A percentile compares a stretch with the other conserved stretches of the same genome.
Evolutionary conservation across 2,329 filamentous ascomycete genomes (phyloP).

Genomic region (Exophiala dermatitidis): DNA sequence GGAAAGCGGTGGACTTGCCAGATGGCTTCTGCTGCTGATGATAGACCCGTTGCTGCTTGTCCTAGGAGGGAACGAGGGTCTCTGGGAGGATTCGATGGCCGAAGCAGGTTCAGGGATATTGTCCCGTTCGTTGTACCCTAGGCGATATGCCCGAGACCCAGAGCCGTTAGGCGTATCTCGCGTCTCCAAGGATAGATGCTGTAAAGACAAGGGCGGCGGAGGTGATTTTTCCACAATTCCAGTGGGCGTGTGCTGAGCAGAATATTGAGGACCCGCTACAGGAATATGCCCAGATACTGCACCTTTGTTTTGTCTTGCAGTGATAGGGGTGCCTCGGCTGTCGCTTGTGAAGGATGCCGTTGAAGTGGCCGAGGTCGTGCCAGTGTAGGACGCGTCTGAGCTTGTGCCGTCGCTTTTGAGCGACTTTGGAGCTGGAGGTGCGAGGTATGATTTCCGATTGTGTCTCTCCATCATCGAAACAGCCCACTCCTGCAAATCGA

Average conservation of each 20-base stretch:
- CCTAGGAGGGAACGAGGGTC: slow-evolving; percentile 35
- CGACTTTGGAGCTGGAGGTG: slow-evolving; percentile 71
- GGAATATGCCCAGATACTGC: slow-evolving; percentile 68
- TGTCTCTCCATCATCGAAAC: slow-evolving; percentile 88
- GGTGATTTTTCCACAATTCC: slow-evolving; percentile 30
- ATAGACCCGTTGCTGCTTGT: slow-evolving; percentile 31
- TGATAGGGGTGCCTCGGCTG: slow-evolving; percentile 20
- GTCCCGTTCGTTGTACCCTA: slow-evolving; percentile 20
- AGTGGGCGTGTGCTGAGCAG: slow-evolving; percentile 26
- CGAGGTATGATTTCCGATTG: slow-evolving; percentile 90
- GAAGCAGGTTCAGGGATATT: slow-evolving; percentile 33
- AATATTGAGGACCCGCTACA: slow-evolving; percentile 42
- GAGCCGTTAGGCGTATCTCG: slow-evolving; percentile 31
- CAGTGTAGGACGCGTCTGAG: slow-evolving; percentile 28
- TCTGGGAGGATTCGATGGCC: slow-evolving; percentile 34
- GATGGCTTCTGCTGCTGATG: slow-evolving; percentile 25
- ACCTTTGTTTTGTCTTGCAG: slow-evolving; percentile 40
- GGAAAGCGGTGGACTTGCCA: slow-evolving; percentile 54
- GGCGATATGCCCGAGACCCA: slow-evolving; percentile 23
- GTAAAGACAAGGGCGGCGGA: slow-evolving; percentile 35
- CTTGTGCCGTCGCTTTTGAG: slow-evolving; percentile 51
- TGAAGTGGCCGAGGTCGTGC: slow-evolving; percentile 19
- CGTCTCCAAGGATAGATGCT: slow-evolving; percentile 40
- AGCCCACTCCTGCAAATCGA: slow-evolving; percentile 89
- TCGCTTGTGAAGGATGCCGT: slow-evolving; percentile 37